phyloP scores from a whole-genome alignment of 345 rosid genomes.

The Linum usitatissimum region DNA sequence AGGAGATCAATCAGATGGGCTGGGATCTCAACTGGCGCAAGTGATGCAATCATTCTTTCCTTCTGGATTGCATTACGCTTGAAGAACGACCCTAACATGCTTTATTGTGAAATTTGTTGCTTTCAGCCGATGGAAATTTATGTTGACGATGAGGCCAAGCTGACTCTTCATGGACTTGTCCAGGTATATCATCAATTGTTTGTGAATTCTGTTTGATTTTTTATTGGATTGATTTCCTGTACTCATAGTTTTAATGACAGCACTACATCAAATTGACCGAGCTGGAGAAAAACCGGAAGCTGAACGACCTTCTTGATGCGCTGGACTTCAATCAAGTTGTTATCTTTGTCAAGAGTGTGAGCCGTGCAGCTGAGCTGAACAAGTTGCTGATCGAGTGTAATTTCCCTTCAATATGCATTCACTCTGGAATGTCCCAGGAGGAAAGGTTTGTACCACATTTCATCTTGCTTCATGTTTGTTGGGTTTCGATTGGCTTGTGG shows the following conservation, averaged over 20 bases:
- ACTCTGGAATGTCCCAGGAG: constrained; percentile 99
- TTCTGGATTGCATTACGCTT: constrained; percentile 55
- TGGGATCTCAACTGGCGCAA: constrained; percentile 40
- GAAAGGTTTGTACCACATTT: constrained; percentile 47
- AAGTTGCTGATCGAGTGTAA: constrained; percentile 89
- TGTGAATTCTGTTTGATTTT: neutral
- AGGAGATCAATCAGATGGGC: constrained; percentile 38
- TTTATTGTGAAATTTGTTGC: constrained; percentile 69
- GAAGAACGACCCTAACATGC: constrained; percentile 56
- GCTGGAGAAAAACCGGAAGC: constrained; percentile 91
- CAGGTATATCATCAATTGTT: constrained; percentile 42
- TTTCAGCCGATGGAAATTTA: constrained; percentile 99
- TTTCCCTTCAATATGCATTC: constrained; percentile 95
- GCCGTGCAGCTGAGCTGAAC: constrained; percentile 89
- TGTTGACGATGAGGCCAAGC: constrained; percentile 94
- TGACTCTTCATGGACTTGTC: constrained; percentile 98
- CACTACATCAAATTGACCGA: constrained; percentile 96
- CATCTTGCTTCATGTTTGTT: neutral
- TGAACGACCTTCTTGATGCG: constrained; percentile 95
- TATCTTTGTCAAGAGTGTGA: constrained; percentile 94
- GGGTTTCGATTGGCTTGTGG: neutral
- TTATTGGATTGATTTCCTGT: neutral
- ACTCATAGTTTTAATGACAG: constrained; percentile 26
- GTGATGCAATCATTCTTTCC: constrained; percentile 45
- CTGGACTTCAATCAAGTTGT: constrained; percentile 99